Evolutionary conservation across 495 filamentous ascomycete genomes (phyloP).

Genomic region (Penicillium verhagenii): DNA sequence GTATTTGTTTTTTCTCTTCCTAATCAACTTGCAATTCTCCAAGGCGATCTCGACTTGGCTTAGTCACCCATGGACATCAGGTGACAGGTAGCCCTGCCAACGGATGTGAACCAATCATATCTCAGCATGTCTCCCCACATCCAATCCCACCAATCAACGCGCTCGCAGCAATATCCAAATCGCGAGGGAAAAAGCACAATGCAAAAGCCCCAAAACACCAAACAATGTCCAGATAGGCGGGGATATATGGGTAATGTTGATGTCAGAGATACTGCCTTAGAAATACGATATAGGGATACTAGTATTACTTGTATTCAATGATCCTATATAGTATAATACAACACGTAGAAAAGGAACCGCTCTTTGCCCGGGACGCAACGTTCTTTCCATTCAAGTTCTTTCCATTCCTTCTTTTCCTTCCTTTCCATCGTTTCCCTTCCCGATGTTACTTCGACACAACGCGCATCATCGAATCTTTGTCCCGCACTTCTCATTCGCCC

Average conservation of each 20-base stretch:
- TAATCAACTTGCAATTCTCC: not conserved
- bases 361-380: too few species aligned
- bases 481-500: constrained; percentile 11
- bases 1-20: too few species aligned
- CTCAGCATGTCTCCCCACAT: constrained; percentile 7
- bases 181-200: constrained; percentile 2
- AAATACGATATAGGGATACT: too few species aligned
- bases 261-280: not conserved
- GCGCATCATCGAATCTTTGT: constrained; percentile 18
- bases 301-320: too few species aligned
- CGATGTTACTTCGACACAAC: constrained; percentile 15
- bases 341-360: too few species aligned
- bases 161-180: constrained; percentile 8
- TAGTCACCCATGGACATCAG: constrained; percentile 8
- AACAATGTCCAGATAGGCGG: not conserved
- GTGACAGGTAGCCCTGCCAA: constrained; percentile 30
- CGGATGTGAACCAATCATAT: constrained; percentile 13
- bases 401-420: too few species aligned
- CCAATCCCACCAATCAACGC: constrained; percentile 13
- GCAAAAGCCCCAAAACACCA: constrained; percentile 4
- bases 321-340: too few species aligned
- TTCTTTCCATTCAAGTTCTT: too few species aligned
- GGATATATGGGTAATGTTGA: not conserved
- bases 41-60: constrained; percentile 7
- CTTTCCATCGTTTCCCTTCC: too few species aligned